These are phyloP conservation scores for Fusarium heterosporum DNA, from an alignment of 2,329 filamentous ascomycete species.

Conservation along the genomic window DNA sequence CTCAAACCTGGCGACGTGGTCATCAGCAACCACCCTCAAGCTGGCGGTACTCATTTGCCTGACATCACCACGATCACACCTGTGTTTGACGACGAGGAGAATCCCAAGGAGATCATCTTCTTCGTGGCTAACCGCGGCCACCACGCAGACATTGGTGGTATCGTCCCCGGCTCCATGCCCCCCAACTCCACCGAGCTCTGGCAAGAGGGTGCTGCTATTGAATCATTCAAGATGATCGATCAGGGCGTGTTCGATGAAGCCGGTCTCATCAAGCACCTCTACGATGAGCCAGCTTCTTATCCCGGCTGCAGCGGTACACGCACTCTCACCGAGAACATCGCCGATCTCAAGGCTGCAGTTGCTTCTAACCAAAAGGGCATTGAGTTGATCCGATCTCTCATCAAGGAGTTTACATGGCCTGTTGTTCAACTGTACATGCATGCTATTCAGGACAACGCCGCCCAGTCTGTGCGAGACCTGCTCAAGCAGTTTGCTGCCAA, in stretches of 20 bases:
- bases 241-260: slow-evolving; percentile 53
- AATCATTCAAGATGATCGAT: slow-evolving; percentile 51
- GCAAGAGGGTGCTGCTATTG: slow-evolving; percentile 69
- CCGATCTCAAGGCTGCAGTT: slow-evolving; percentile 87
- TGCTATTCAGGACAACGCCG: slow-evolving; percentile 84
- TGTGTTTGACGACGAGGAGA: slow-evolving; percentile 48
- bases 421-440: slow-evolving; percentile 88
- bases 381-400: slow-evolving; percentile 77
- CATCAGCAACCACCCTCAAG: slow-evolving; percentile 46
- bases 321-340: slow-evolving; percentile 84
- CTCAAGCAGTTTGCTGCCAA: slow-evolving; percentile 77
- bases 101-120: slow-evolving; percentile 49
- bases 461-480: slow-evolving; percentile 78
- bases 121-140: slow-evolving; percentile 51
- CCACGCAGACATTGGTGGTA: slow-evolving; percentile 62
- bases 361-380: slow-evolving; percentile 90
- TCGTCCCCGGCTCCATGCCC: slow-evolving; percentile 80
- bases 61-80: slow-evolving; percentile 48
- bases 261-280: slow-evolving; percentile 71
- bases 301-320: slow-evolving; percentile 66
- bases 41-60: slow-evolving; percentile 44
- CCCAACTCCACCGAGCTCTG: slow-evolving; percentile 71
- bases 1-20: slow-evolving; percentile 40
- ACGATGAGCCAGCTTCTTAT: slow-evolving; percentile 38
- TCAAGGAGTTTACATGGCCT: slow-evolving; percentile 80